phyloP scores from a whole-genome alignment of 768 basidiomycete genomes.

The Lactarius sanguifluus region DNA sequence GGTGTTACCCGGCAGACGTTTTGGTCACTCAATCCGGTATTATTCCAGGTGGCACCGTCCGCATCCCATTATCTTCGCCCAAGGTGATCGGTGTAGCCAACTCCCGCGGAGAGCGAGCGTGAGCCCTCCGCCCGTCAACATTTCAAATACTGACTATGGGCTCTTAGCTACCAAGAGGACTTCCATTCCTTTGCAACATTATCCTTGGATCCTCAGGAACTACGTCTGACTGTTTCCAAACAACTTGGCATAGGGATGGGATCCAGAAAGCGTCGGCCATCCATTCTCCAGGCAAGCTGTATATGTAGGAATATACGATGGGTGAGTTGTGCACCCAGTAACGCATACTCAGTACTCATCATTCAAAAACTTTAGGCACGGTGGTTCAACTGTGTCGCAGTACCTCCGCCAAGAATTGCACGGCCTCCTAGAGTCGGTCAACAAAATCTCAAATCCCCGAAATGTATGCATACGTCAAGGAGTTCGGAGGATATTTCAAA shows the following conservation, averaged over 20 bases:
- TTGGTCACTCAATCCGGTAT: conserved; percentile 21
- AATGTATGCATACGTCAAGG: conserved; percentile 71
- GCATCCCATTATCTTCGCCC: conserved; percentile 71
- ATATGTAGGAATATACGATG: conserved; percentile 90
- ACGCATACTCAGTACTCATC: neutral
- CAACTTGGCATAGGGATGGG: conserved; percentile 71
- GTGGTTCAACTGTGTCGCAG: conserved; percentile 86
- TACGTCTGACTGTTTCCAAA: conserved; percentile 62
- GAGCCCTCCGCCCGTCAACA: conserved; percentile 26
- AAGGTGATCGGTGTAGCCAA: conserved; percentile 76
- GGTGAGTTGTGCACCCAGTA: conserved; percentile 47
- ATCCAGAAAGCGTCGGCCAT: conserved; percentile 53
- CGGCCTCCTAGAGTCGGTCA: conserved; percentile 75
- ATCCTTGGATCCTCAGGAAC: conserved; percentile 72
- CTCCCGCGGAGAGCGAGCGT: conserved; percentile 77
- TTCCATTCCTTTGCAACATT: conserved; percentile 76
- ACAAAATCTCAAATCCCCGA: conserved; percentile 75
- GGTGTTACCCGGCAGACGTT: neutral
- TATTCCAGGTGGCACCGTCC: conserved; percentile 54
- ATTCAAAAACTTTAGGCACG: conserved; percentile 59
- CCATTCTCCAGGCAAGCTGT: conserved; percentile 71
- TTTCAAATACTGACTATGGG: conserved; percentile 23
- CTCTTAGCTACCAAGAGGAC: conserved; percentile 82
- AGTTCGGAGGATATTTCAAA: conserved; percentile 87
- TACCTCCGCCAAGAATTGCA: conserved; percentile 85